Percentiles rank a stretch among this genome's conserved stretches.
phyloP scores from a whole-genome alignment of 164 flowering plant species.

The Nymphaea colorata region DNA sequence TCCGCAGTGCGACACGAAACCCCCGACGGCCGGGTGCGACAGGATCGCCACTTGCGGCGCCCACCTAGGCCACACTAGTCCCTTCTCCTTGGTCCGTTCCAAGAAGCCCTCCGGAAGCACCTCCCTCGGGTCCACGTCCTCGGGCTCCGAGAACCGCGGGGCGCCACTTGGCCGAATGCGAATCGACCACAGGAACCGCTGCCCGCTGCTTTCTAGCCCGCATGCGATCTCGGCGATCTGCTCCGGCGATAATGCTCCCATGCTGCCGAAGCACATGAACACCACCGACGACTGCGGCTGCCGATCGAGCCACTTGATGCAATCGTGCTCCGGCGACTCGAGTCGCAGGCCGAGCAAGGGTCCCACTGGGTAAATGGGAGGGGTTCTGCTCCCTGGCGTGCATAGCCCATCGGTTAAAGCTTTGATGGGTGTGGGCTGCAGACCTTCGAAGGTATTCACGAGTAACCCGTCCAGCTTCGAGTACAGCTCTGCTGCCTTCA shows the following conservation, averaged over 20 bases:
- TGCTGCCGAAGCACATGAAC: conserved; percentile 2
- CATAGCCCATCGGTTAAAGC: neutral
- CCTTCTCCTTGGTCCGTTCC: conserved; percentile 6
- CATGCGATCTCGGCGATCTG: neutral
- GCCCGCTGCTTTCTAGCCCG: neutral
- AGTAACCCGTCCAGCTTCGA: conserved; percentile 11
- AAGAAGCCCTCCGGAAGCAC: conserved; percentile 9
- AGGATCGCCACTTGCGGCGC: conserved; percentile 8
- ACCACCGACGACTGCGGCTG: neutral
- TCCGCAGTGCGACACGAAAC: conserved; percentile 12
- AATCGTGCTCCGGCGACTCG: neutral
- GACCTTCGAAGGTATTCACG: neutral
- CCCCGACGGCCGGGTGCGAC: conserved; percentile 6
- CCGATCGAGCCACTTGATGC: neutral
- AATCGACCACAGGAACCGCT: conserved; percentile 1
- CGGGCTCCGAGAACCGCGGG: neutral
- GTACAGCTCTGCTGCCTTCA: conserved; percentile 1
- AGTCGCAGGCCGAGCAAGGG: neutral
- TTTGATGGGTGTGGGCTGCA: neutral
- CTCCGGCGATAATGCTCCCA: neutral
- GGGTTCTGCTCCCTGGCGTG: neutral
- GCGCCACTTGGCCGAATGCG: neutral
- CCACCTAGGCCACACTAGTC: conserved; percentile 9
- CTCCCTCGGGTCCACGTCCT: conserved; percentile 1
- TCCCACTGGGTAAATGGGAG: neutral